Evolutionary conservation across 208 protist genomes (phyloP), one percentile per base, ranked within the genome.

Genomic region (Leishmania tarentolae): DNA sequence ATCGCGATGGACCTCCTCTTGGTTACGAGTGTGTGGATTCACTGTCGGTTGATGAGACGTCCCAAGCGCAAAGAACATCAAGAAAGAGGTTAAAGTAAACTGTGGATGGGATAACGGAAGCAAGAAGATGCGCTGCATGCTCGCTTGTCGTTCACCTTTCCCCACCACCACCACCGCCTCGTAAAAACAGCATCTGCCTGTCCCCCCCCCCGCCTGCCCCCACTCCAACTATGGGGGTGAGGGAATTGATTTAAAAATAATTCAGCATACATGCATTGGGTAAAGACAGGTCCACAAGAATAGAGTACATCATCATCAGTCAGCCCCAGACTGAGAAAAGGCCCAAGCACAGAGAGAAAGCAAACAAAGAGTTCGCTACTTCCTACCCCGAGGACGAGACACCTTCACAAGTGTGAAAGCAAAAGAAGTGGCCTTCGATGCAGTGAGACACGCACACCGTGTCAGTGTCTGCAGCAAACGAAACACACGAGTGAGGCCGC

Each of bases 301-400:
- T 73, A 6, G 50, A 31, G 69, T 73, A 73, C 69, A 73, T 73
- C 69, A 53, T 73, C 42, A 31, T 17, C 28, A 19, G 28, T 52
- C 69, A 13, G 46, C 44, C 21, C 73, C 19, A 46, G 21, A 63
- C 21, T 42, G 44, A 21, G 46, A 21, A 50, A 37, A 40, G 9
- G 42, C 28, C 13, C 24, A 75, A 56, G 76, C 76, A 40, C 28
- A 70, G 66, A 75, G 76, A 44, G 47, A 70, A 79, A 76, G 70
- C 21, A n/a, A 28, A 21, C 61, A 59, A 56, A 56, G 44, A 76
- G 57, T 52, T 11, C 66, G 31, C 11, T 13, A 7, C 69, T 24
- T 50, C 46, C 69, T 52, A 21, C 44, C 50, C 13, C 0, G 66
- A 53, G 37, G 7, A 35, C 1, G 37, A 50, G 52, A 17, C 40